Conservation (phyloP, 352 stramenopile species). For the Detonula confervacea region DNA sequence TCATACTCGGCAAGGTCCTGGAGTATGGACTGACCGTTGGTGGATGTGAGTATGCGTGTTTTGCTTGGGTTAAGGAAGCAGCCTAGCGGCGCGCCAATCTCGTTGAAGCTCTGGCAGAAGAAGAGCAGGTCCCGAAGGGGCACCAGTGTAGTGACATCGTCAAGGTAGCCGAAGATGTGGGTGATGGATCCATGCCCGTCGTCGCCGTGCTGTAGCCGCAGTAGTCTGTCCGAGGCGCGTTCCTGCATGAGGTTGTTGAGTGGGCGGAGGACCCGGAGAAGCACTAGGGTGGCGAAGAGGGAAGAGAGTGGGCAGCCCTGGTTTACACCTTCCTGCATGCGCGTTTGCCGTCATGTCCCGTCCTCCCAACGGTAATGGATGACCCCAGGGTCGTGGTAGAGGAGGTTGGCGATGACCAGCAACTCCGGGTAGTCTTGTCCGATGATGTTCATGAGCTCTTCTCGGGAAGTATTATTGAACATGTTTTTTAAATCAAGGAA, state of each 20-base stretch:
- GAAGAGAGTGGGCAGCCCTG: slow-evolving; percentile 22
- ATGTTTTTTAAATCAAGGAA: slow-evolving; percentile 42
- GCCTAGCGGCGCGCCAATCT: neutral
- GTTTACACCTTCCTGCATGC: neutral
- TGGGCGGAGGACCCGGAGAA: neutral
- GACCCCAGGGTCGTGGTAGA: slow-evolving; percentile 14
- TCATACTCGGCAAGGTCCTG: too few relatives aligned
- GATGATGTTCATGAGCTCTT: slow-evolving; percentile 19
- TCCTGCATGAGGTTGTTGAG: neutral
- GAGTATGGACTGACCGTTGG: neutral
- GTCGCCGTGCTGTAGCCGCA: neutral
- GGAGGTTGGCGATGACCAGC: neutral
- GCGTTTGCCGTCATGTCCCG: neutral
- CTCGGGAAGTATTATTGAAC: slow-evolving; percentile 36
- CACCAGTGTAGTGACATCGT: neutral
- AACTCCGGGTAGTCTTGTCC: slow-evolving; percentile 19
- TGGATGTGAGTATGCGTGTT: slow-evolving; percentile 13
- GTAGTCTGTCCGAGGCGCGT: neutral
- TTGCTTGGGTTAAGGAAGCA: slow-evolving; percentile 7
- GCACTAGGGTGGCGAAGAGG: slow-evolving; percentile 10
- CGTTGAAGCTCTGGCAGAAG: neutral
- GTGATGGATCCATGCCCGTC: neutral
- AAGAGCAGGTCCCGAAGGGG: neutral
- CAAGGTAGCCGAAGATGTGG: slow-evolving; percentile 5
- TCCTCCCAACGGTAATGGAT: slow-evolving; percentile 18